A percentile compares a stretch with the other conserved stretches of the same genome.
These are phyloP conservation scores for Nothopassalora personata DNA, from an alignment of 2,329 filamentous ascomycete genomes.

Conservation along the genomic window DNA sequence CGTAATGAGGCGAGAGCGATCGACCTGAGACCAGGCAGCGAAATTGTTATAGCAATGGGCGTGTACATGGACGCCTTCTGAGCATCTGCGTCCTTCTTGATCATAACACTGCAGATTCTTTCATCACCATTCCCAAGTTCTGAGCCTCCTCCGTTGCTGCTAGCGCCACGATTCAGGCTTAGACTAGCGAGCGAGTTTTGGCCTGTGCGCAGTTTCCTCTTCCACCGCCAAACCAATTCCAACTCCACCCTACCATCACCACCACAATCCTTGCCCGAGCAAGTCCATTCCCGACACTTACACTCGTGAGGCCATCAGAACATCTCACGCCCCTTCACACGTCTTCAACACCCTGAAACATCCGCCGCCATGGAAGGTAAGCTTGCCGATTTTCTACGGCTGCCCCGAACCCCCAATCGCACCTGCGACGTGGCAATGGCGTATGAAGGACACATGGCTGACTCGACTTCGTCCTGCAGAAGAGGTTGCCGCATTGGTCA, in stretches of 20 bases:
- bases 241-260: not conserved
- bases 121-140: not conserved
- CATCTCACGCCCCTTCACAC: constrained; percentile 6
- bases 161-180: not conserved
- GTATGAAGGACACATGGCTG: constrained; percentile 15
- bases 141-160: not conserved
- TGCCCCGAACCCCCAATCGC: constrained; percentile 16
- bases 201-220: not conserved
- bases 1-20: not conserved
- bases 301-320: constrained; percentile 4
- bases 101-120: no score
- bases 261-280: not conserved
- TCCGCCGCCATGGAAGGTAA: constrained; percentile 32
- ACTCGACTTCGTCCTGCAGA: constrained; percentile 53
- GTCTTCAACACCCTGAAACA: constrained; percentile 8
- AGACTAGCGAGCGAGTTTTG: no score
- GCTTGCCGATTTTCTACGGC: constrained; percentile 16
- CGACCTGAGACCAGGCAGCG: not conserved
- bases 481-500: constrained; percentile 99
- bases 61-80: not conserved
- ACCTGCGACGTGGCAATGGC: constrained; percentile 8
- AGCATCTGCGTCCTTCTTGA: no score
- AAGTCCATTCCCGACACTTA: not conserved
- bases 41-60: not conserved
- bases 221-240: not conserved